Percentiles rank a stretch among this genome's conserved stretches.
Evolutionary conservation across 2,329 filamentous ascomycete genomes (phyloP).

Genomic region (Byssochlamys sp.): DNA sequence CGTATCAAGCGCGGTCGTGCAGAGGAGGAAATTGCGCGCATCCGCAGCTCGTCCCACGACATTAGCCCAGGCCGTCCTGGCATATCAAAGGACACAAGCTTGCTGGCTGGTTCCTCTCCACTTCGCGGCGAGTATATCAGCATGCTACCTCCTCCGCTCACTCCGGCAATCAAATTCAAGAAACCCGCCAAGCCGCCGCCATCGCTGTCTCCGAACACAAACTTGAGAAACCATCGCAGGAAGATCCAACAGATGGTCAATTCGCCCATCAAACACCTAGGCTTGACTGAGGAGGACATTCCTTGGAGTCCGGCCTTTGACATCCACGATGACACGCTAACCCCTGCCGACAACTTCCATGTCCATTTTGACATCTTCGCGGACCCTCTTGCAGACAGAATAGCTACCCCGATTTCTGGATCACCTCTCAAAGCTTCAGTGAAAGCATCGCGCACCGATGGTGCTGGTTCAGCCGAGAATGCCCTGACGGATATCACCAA

Average conservation of each 20-base stretch:
- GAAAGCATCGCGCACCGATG: constrained; percentile 43
- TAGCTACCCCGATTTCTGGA: constrained; percentile 32
- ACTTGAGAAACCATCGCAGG: constrained; percentile 76
- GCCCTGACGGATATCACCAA: constrained; percentile 41
- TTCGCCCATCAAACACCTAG: constrained; percentile 52
- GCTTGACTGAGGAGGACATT: constrained; percentile 31
- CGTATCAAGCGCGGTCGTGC: constrained; percentile 79
- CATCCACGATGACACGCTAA: constrained; percentile 37
- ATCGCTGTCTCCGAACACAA: constrained; percentile 86
- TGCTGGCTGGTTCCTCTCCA: constrained; percentile 55
- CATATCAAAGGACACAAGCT: constrained; percentile 22
- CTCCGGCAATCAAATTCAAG: constrained; percentile 75
- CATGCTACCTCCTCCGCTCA: constrained; percentile 65
- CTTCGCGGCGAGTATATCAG: constrained; percentile 48
- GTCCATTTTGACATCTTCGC: constrained; percentile 49
- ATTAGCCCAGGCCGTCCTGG: constrained; percentile 58
- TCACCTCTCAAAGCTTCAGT: constrained; percentile 48
- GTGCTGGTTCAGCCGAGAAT: constrained; percentile 40
- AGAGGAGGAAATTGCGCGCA: constrained; percentile 87
- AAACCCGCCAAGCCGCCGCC: constrained; percentile 54
- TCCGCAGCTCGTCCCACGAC: constrained; percentile 84
- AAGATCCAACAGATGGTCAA: constrained; percentile 72
- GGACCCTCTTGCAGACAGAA: constrained; percentile 29
- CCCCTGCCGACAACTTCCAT: constrained; percentile 34
- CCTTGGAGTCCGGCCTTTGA: constrained; percentile 44